phyloP scores from a whole-genome alignment of 192 early-diverging fungal genomes.

The Fimicolochytrium jonesii region DNA sequence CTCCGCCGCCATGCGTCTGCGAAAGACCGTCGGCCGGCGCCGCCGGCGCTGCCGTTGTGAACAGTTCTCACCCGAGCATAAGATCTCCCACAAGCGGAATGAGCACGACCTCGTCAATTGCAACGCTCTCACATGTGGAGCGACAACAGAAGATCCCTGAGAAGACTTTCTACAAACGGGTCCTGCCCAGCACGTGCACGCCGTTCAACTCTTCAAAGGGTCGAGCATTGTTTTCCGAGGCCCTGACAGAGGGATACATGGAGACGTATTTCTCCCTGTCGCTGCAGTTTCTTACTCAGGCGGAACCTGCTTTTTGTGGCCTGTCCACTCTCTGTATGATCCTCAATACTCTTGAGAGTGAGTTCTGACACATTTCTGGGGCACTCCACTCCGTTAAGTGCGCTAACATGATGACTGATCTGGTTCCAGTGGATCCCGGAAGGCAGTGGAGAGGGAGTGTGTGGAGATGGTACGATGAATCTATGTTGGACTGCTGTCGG shows the following conservation, averaged over 20 bases:
- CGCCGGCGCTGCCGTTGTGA: too few relatives aligned
- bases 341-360: slow-evolving; percentile 35
- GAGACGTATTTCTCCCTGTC: slow-evolving; percentile 38
- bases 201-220: slow-evolving; percentile 27
- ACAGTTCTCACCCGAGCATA: too few relatives aligned
- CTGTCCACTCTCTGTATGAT: slow-evolving; percentile 39
- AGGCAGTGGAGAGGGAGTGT: slow-evolving; percentile 37
- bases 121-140: too few relatives aligned
- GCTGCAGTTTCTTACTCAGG: slow-evolving; percentile 37
- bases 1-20: too few relatives aligned
- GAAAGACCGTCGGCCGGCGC: too few relatives aligned
- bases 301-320: slow-evolving; percentile 45
- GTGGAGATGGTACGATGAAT: slow-evolving; percentile 48
- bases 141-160: slow-evolving; percentile 11
- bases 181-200: slow-evolving; percentile 32
- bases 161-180: slow-evolving; percentile 35
- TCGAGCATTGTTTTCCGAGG: slow-evolving; percentile 25
- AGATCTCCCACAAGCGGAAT: too few relatives aligned
- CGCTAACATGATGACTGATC: too few relatives aligned
- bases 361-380: too few relatives aligned
- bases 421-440: slow-evolving; percentile 30
- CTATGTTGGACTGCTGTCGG: slow-evolving; percentile 32
- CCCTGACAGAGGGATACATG: slow-evolving; percentile 21
- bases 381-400: too few relatives aligned
- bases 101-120: too few relatives aligned